A percentile compares a stretch with the other conserved stretches of the same genome.
These are phyloP conservation scores for Diplocarpon mali DNA, from an alignment of 2,329 filamentous ascomycete genomes.

Conservation along the genomic window DNA sequence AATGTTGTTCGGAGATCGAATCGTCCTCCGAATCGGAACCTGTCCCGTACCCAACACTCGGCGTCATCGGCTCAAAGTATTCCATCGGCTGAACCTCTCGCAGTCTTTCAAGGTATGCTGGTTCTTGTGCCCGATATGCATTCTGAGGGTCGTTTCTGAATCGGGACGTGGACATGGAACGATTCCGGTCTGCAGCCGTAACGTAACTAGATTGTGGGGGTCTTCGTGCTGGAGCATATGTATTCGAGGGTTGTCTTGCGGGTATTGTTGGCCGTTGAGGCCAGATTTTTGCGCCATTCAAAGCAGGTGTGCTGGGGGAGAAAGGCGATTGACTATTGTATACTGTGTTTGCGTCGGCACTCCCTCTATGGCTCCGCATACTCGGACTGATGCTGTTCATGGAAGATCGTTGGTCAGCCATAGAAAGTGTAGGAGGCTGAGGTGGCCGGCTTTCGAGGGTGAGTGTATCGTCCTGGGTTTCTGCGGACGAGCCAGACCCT, in stretches of 20 bases:
- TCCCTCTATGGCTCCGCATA: constrained; percentile 33
- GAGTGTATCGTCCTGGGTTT: constrained; percentile 17
- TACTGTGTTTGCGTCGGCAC: constrained; percentile 26
- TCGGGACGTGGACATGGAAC: constrained; percentile 46
- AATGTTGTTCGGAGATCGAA: constrained; percentile 74
- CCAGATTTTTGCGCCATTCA: constrained; percentile 40
- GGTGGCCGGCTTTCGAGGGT: constrained; percentile 10
- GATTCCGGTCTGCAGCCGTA: constrained; percentile 32
- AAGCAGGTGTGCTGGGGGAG: constrained; percentile 20
- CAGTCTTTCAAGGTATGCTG: constrained; percentile 87
- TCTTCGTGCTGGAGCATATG: constrained; percentile 57
- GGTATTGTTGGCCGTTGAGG: constrained; percentile 58
- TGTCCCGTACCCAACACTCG: constrained; percentile 50
- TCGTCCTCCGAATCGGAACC: constrained; percentile 88
- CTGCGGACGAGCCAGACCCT: constrained; percentile 35
- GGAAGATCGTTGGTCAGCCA: constrained; percentile 20
- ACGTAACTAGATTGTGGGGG: constrained; percentile 39
- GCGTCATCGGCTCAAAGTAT: constrained; percentile 51
- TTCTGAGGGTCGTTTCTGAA: constrained; percentile 54
- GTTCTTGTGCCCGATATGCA: constrained; percentile 75
- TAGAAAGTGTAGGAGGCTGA: constrained; percentile 15
- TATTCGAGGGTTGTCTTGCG: constrained; percentile 64
- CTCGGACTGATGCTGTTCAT: constrained; percentile 23
- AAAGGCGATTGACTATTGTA: constrained; percentile 16
- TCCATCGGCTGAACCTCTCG: constrained; percentile 57